A percentile compares a stretch with the other conserved stretches of the same genome.
Evolutionary conservation across 2,329 filamentous ascomycete species (phyloP).

Genomic region (Aspergillus clavatus): DNA sequence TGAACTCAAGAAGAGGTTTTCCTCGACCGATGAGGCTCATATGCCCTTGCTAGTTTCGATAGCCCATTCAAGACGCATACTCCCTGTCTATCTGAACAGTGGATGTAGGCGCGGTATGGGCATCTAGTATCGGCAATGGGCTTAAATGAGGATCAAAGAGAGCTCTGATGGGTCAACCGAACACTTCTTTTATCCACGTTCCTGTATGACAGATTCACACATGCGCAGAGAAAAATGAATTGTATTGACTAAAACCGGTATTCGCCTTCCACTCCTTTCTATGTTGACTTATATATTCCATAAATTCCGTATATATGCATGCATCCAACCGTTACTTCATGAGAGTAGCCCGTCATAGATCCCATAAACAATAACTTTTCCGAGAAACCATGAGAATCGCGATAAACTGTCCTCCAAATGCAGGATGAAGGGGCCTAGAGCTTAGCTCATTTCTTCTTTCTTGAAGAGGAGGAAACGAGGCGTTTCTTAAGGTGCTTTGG

Average conservation of each 20-base stretch:
- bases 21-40: conserved; percentile 14
- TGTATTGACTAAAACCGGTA: neutral
- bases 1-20: conserved; percentile 29
- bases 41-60: conserved; percentile 3
- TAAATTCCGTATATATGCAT: conserved; percentile 7
- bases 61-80: conserved; percentile 27
- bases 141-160: conserved; percentile 37
- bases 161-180: conserved; percentile 35
- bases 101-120: conserved; percentile 28
- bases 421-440: neutral
- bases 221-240: neutral
- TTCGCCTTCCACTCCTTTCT: conserved; percentile 10
- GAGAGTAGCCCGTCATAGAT: neutral
- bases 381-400: neutral
- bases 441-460: conserved; percentile 36
- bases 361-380: conserved; percentile 4
- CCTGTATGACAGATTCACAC: neutral
- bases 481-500: conserved; percentile 90
- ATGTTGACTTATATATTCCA: conserved; percentile 22
- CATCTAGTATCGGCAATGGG: conserved; percentile 4
- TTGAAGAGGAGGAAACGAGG: conserved; percentile 26
- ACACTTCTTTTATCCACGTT: conserved; percentile 2
- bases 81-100: conserved; percentile 9
- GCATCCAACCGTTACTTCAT: neutral
- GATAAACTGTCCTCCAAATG: neutral